A percentile compares a stretch with the other conserved stretches of the same genome.
phyloP scores from a whole-genome alignment of 2,329 filamentous ascomycete genomes.

The Alternaria atra region DNA sequence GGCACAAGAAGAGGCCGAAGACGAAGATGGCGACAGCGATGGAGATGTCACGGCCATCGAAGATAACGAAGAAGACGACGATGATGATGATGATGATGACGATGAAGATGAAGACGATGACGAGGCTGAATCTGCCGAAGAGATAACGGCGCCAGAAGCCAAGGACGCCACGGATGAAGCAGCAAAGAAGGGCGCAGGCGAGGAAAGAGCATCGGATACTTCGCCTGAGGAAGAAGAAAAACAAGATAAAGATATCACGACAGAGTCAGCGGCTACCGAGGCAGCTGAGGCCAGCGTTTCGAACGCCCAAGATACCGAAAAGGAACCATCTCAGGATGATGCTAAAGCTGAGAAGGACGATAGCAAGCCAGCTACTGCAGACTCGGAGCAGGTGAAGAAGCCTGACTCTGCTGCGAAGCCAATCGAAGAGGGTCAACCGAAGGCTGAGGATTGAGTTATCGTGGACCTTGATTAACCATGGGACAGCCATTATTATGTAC shows the following conservation, averaged over 20 bases:
- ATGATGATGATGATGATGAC: slow-evolving; percentile 29
- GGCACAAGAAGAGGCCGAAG: slow-evolving; percentile 15
- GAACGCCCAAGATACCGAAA: slow-evolving; percentile 2
- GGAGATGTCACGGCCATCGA: slow-evolving; percentile 25
- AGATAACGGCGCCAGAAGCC: slow-evolving; percentile 21
- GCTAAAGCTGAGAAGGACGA: slow-evolving; percentile 6
- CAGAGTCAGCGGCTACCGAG: slow-evolving; percentile 14
- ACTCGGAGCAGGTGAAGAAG: slow-evolving; percentile 29
- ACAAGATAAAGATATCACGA: slow-evolving; percentile 8
- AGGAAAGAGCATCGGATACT: slow-evolving; percentile 22
- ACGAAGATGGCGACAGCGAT: slow-evolving; percentile 14
- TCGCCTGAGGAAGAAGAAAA: slow-evolving; percentile 19
- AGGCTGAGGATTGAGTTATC: slow-evolving; percentile 11
- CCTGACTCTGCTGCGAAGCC: slow-evolving; percentile 11
- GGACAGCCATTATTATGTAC: slow-evolving; percentile 4
- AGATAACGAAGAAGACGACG: slow-evolving; percentile 26
- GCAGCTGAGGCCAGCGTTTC: slow-evolving; percentile 7
- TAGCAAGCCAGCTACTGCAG: slow-evolving; percentile 1
- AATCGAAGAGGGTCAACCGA: slow-evolving; percentile 17
- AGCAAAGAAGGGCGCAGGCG: slow-evolving; percentile 31
- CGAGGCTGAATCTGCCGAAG: slow-evolving; percentile 30
- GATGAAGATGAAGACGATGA: slow-evolving; percentile 14
- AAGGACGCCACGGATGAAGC: slow-evolving; percentile 19
- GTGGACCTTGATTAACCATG: not conserved
- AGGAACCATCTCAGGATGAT: slow-evolving; percentile 11